These are phyloP conservation scores for Solanum hybrid DNA, from an alignment of 305 asterid species.

Conservation along the genomic window DNA sequence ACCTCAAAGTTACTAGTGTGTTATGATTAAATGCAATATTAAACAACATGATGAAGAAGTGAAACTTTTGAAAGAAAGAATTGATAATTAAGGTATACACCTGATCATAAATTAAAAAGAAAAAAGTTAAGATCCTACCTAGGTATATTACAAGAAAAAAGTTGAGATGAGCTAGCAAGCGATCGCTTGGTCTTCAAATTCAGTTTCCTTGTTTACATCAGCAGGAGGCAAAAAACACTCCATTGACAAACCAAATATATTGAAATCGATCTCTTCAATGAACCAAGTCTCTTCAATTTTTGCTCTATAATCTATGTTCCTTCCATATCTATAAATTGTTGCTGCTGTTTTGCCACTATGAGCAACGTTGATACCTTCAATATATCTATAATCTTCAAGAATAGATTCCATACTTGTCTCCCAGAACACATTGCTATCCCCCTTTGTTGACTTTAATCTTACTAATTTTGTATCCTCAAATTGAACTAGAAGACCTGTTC, in stretches of 20 bases:
- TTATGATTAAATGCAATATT: no score
- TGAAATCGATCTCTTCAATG: constrained; percentile 81
- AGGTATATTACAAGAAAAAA: no score
- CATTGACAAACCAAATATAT: constrained; percentile 58
- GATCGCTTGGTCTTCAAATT: no score
- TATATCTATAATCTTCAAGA: constrained; percentile 56
- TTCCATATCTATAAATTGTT: constrained; percentile 72
- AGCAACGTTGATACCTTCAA: constrained; percentile 76
- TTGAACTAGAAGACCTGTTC: constrained; percentile 62
- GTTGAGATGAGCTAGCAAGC: no score
- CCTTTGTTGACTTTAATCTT: constrained; percentile 63
- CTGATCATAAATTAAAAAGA: no score
- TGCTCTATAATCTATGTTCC: constrained; percentile 48
- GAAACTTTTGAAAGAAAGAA: no score
- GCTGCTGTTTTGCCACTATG: constrained; percentile 67
- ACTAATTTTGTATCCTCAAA: constrained; percentile 69
- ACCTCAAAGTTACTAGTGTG: no score
- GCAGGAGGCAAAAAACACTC: constrained; percentile 87
- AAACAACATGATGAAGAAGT: no score
- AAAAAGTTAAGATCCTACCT: no score
- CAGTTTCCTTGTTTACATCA: constrained; percentile 18
- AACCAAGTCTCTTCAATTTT: constrained; percentile 73
- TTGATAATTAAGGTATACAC: no score
- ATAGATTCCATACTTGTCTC: constrained; percentile 68
- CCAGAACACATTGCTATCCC: constrained; percentile 67